Conservation (phyloP, 192 early-diverging fungal species). For the Chytriomyces hyalinus region DNA sequence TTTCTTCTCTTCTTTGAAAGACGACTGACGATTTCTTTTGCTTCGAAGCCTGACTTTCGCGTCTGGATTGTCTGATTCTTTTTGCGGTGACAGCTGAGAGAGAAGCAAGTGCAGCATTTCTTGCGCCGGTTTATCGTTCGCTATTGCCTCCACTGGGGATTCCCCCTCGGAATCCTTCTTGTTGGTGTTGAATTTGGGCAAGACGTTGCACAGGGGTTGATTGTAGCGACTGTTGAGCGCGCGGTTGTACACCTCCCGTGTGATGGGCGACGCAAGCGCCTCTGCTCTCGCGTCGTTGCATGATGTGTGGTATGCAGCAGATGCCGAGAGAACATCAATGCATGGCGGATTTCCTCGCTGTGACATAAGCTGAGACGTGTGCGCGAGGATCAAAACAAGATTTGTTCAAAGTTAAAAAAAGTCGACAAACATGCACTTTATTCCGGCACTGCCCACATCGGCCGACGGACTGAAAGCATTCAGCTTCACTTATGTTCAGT, state of each 20-base stretch:
- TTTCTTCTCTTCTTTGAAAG: constrained; percentile 23
- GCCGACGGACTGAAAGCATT: constrained; percentile 54
- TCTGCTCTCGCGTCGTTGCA: no score
- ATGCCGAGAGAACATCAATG: no score
- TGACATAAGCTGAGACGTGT: background rate
- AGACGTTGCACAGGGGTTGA: constrained; percentile 1
- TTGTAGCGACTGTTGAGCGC: background rate
- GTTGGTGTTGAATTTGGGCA: constrained; percentile 34
- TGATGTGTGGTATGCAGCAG: no score
- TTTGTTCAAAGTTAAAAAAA: background rate
- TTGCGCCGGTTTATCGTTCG: constrained; percentile 26
- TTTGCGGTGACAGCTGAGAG: constrained; percentile 7
- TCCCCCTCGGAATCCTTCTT: constrained; percentile 15
- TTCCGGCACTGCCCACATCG: background rate
- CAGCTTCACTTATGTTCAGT: constrained; percentile 76
- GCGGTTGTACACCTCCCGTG: background rate
- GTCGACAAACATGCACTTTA: no score
- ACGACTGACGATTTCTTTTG: background rate
- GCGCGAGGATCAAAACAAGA: background rate
- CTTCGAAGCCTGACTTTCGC: background rate
- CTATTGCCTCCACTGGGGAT: constrained; percentile 19
- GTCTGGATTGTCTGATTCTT: background rate
- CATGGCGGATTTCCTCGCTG: background rate
- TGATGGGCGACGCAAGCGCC: background rate
- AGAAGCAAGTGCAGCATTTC: constrained; percentile 16